These are phyloP conservation scores for Wickerhamomyces pijperi DNA, from an alignment of 805 yeast genomes.

Conservation along the genomic window DNA sequence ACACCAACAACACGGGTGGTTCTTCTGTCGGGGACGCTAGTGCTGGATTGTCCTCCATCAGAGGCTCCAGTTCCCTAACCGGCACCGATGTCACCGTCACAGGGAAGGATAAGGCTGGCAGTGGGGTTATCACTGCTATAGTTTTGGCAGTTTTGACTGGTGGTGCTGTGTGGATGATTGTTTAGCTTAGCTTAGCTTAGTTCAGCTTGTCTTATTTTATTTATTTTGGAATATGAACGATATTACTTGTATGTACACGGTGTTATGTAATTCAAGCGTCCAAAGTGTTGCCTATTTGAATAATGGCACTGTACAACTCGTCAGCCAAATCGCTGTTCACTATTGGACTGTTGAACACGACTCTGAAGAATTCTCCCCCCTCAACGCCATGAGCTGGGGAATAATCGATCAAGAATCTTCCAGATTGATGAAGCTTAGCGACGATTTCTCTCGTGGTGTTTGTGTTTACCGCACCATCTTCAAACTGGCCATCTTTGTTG, in stretches of 20 bases:
- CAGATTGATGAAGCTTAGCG: conserved; percentile 42
- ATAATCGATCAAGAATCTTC: conserved; percentile 67
- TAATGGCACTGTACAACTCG: conserved; percentile 28
- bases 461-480: conserved; percentile 31
- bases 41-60: conserved; percentile 34
- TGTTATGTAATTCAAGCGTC: no score
- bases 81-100: conserved; percentile 34
- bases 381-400: conserved; percentile 55
- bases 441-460: conserved; percentile 52
- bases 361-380: conserved; percentile 74
- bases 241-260: no score
- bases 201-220: no score
- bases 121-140: conserved; percentile 76
- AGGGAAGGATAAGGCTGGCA: conserved; percentile 72
- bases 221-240: no score
- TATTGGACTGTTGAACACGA: conserved; percentile 67
- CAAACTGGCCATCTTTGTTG: conserved; percentile 30
- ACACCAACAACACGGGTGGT: conserved; percentile 41
- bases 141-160: conserved; percentile 50
- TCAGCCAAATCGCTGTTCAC: conserved; percentile 35
- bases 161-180: conserved; percentile 72
- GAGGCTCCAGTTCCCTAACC: conserved; percentile 24
- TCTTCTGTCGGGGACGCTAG: conserved; percentile 42
- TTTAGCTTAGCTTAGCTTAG: conserved; percentile 20
- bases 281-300: conserved; percentile 21